Base-by-base conservation (phyloP, 2,329 filamentous ascomycete species). In the Sporothrix humicola region DNA sequence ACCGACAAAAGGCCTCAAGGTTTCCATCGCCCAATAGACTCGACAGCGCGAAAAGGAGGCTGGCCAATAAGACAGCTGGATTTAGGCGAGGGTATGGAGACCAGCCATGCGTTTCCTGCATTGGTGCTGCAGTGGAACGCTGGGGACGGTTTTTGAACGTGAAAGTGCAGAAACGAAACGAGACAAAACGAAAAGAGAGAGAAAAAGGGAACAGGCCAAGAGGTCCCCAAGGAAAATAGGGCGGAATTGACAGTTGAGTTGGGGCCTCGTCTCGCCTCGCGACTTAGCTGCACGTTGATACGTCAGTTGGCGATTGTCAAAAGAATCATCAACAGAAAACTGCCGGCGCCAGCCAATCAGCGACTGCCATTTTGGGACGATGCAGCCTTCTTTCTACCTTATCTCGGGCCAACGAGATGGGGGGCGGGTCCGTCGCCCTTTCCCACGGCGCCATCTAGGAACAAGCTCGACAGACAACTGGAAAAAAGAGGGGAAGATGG, bases 291-390 rank as follows among this genome's bases (percentile, higher is more conserved):
- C 50, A 59, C 71, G 71, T 68, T 72, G 69, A 74, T 74, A 74
- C 69, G 73, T 72, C 73, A 69, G 56, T 59, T 61, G 15, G 8
- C 58, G 71, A 73, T 73, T 73, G 69, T 56, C 50, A 75, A 81
- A 80, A 79, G 73, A 80, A 81, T 82, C 78, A 79, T 80, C 80
- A 81, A 75, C 82, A 83, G 79, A 79, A 85, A 85, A 83, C 78
- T 79, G 76, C 69, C 66, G 59, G 73, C 68, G 59, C 26, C 71
- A 74, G 75, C 83, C 83, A 84, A 85, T 85, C 82, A 83, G 23
- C 26, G 23, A 61, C 54, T 17, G 42, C n/a, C 10, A 37, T 42
- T 54, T 42, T 13, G 17, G 73, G 71, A 72, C 72, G 71, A 76
- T 74, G 73, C 73, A 77, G 76, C 75, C 77, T 75, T 73, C 73